Base-by-base conservation (phyloP, 1,284 basidiomycete species). In the Prillingera fragicola region DNA sequence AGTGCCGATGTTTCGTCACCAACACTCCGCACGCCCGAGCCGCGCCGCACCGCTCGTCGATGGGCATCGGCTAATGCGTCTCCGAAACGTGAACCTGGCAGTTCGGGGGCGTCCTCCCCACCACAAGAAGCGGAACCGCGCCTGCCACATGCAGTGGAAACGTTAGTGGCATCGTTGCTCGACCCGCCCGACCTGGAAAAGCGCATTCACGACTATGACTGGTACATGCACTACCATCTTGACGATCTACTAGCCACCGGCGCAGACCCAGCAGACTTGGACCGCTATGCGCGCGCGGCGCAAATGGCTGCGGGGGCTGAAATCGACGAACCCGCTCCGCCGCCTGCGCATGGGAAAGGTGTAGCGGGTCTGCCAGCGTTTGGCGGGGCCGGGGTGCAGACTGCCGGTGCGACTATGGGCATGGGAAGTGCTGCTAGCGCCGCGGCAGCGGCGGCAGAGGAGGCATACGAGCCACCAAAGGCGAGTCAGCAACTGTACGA, bases 181-280 rank as follows among this genome's bases (percentile, higher is more conserved):
- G 61, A 71, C 15, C 87, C 88, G 1, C 72, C 73, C 4, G 65
- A 66, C 41, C 45, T 62, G 14, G 56, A 62, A 5, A 53, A 59
- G 38, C 54, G 62, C 85, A 9, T 77, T 79, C 2, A 75, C 3
- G 88, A 94, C 62, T 95, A 95, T 69, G 80, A 84, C 55, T 83
- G 83, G 81, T 74, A 74, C 51, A 69, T 69, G 8, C 70, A 71
- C 42, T 73, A 73, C 48, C 68, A 72, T 43, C 65, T 65, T n/a
- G 57, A 68, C 43, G 60, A 67, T 41, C 49, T 64, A 40, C 45
- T 68, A 32, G 50, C 61, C 8, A 50, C 55, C 17, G 51, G 67
- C 41, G 63, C 54, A 15, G 73, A 73, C 45, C 69, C 72, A 41
- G 69, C 74, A 41, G 73, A 75, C 50, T 54, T 73, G 19, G 60